Evolutionary conservation across 768 basidiomycete genomes (phyloP), one percentile per base, ranked within the genome.

Genomic region (Chalciporus piperatus): DNA sequence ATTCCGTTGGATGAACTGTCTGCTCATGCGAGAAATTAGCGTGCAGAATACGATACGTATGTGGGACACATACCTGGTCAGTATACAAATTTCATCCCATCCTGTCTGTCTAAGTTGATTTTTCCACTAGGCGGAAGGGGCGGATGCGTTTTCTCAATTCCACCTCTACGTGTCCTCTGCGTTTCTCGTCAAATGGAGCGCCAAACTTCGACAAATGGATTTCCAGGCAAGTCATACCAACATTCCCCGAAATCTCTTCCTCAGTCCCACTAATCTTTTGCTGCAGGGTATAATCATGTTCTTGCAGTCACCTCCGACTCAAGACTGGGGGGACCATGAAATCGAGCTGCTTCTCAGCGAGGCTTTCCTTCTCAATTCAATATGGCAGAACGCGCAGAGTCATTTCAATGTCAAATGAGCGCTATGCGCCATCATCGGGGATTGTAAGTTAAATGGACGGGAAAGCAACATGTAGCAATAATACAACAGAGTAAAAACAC

Each of bases 1-100:
- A 35, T 99, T 99, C 72, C 81, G 97, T 46, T 99, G 97, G 97
- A 98, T 99, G 94, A 98, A 99, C 64, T 98, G 97, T 66, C 72
- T 99, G 45, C 77, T 98, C 52, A 98, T 99, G 96, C 81, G 97
- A 51, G 97, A 98, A 74, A 90, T 99, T 58, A 96, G 89, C 59
- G 93, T 99, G 44, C 83, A 87, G 61, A 96, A 98, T 68, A 98
- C 96, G 16, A 91, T 98, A 45, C 81, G 97, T 49, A 98, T 98
- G 96, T 99, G 97, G 97, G 97, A 99, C 68, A 98, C 97, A 12
- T 99, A 99, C 70, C 72, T 99, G 63, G 97, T 98, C 54, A 50
- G 91, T 71, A 4, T 30, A 14, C 3, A 20, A 9, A 23, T 43
- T 30, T 38, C 6, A 28, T 52, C 14, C 19, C 4, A n/a, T 22